Base-by-base conservation (phyloP, 225 moss, liverwort and hornwort species). In the Neckera pumila region DNA sequence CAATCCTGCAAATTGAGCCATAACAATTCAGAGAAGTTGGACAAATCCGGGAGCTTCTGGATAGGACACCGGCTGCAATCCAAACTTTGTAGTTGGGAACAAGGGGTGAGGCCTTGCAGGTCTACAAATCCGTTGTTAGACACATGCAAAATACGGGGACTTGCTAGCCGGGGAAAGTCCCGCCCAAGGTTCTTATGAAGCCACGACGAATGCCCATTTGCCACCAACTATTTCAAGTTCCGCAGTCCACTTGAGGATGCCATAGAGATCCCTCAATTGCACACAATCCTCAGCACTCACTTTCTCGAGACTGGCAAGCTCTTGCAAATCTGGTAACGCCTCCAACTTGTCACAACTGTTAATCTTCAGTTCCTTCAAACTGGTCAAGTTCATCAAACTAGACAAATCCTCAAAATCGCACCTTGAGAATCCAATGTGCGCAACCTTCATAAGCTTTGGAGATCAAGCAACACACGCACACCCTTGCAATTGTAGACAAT, bases 271-370 rank as follows among this genome's bases (percentile, higher is more conserved):
- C 3, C 6, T 27, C 72, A 72, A 45, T 1, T 1, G 3, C 0
- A 1, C 2, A 72, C 72, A 40, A 6, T 0, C 0, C 3, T 1
- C 0, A 1, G 43, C 1, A 0, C 0, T 16, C 10, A 72, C 1
- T 0, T 9, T 1, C 2, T 26, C 11, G 0, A 72, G 5, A 3
- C 1, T 10, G 0, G 6, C 42, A 43, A 72, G 72, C 1, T 71
- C 26, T 9, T 2, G 8, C 0, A 72, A 2, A 28, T 27, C 8
- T 0, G 27, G 27, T 26, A 72, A 72, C 8, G 5, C 15, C 1
- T 72, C 43, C 16, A 72, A 43, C 8, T 43, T 43, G 9, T 43
- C 1, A 27, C 43, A 72, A 43, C 27, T 9, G 0, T 0, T 3
- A 3, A 72, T 72, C 9, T 16, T 3, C 3, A 72, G 2, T 5